Evolutionary conservation across 2,329 filamentous ascomycete genomes (phyloP).

Genomic region (Cadophora malorum): DNA sequence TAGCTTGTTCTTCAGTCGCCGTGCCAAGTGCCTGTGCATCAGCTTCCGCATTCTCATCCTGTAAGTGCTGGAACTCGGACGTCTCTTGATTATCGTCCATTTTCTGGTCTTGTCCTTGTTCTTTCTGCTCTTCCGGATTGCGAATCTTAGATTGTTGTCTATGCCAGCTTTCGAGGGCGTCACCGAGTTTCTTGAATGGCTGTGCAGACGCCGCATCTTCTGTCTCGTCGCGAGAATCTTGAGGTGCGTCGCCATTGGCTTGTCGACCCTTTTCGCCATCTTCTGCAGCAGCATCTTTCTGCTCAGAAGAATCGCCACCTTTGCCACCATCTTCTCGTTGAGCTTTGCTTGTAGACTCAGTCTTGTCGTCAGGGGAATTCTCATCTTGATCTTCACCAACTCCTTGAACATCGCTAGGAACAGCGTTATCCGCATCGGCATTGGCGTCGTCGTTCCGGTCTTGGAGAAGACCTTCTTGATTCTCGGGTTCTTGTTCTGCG

Average conservation of each 20-base stretch:
- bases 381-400: constrained; percentile 71
- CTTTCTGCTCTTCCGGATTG: constrained; percentile 58
- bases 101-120: constrained; percentile 49
- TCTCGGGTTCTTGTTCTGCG: constrained; percentile 60
- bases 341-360: constrained; percentile 64
- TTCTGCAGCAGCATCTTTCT: constrained; percentile 67
- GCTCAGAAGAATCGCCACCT: constrained; percentile 68
- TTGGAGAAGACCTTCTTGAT: constrained; percentile 49
- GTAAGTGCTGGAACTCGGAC: constrained; percentile 92
- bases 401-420: constrained; percentile 67
- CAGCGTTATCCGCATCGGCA: constrained; percentile 65
- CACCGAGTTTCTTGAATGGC: constrained; percentile 92
- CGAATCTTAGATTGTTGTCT: constrained; percentile 82
- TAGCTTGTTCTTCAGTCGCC: constrained; percentile 85
- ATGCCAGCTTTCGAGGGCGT: constrained; percentile 92
- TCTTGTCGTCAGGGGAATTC: constrained; percentile 66
- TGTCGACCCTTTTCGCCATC: constrained; percentile 61
- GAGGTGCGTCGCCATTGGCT: constrained; percentile 49
- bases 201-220: constrained; percentile 59
- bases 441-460: constrained; percentile 55
- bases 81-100: constrained; percentile 68
- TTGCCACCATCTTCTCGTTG: constrained; percentile 71
- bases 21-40: constrained; percentile 92
- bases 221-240: constrained; percentile 45
- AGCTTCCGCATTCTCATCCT: constrained; percentile 79